phyloP scores from a whole-genome alignment of 176 grass and related monocot genomes.

The Bothriochloa decipiens region DNA sequence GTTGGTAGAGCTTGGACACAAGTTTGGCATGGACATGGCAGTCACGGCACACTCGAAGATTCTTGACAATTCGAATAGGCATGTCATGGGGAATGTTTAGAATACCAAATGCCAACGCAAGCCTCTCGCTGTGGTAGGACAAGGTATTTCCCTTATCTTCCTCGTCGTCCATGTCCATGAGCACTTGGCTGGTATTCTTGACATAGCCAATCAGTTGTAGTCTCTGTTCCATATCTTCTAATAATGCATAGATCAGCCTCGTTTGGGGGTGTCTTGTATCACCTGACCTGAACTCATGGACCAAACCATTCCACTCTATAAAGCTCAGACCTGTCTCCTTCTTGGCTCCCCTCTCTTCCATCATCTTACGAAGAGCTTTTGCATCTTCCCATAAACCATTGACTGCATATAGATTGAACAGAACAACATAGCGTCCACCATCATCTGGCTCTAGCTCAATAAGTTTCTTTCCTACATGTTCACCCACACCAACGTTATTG shows the following conservation, averaged over 20 bases:
- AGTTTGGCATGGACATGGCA: constrained; percentile 42
- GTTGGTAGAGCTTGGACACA: constrained; percentile 39
- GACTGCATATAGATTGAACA: constrained; percentile 62
- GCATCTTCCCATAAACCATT: constrained; percentile 61
- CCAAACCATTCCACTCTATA: constrained; percentile 55
- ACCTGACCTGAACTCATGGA: constrained; percentile 38
- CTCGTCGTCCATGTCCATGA: constrained; percentile 43
- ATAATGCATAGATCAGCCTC: constrained; percentile 36
- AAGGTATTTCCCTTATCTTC: constrained; percentile 43
- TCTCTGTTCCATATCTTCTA: constrained; percentile 34
- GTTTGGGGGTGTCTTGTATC: constrained; percentile 20
- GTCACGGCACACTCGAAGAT: constrained; percentile 41
- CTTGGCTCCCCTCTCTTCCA: constrained; percentile 56
- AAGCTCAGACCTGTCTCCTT: constrained; percentile 61
- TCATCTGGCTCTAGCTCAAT: constrained; percentile 66
- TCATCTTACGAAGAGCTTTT: constrained; percentile 41
- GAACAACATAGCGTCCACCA: constrained; percentile 62
- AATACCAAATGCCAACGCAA: constrained; percentile 49
- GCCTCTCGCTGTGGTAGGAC: constrained; percentile 44
- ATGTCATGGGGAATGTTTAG: constrained; percentile 25
- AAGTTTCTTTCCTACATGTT: constrained; percentile 58
- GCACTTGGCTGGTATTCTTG: constrained; percentile 44
- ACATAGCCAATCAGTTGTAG: constrained; percentile 42
- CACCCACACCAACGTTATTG: constrained; percentile 52
- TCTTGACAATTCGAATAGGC: constrained; percentile 46